Evolutionary conservation across 441 rosid species (phyloP).

Genomic region (Adansonia gregorii): DNA sequence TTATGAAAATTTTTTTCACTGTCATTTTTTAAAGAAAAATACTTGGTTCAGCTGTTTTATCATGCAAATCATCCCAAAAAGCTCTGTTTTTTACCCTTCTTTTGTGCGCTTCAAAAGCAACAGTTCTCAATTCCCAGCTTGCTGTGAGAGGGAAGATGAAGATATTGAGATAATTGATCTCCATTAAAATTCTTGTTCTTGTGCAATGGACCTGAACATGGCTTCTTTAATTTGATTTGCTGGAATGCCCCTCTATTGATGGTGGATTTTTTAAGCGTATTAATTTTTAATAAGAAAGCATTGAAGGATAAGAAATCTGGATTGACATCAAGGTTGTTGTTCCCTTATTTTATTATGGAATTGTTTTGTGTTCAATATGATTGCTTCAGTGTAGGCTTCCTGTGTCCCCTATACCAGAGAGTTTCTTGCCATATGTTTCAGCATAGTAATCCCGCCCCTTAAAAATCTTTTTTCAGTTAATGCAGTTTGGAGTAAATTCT

Average conservation of each 20-base stretch:
- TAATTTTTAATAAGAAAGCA: not conserved
- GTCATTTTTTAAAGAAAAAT: no score
- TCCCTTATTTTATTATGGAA: not conserved
- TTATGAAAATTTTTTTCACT: no score
- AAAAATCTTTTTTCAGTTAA: not conserved
- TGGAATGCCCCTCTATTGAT: not conserved
- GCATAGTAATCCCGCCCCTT: not conserved
- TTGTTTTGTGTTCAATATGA: not conserved
- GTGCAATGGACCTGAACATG: not conserved
- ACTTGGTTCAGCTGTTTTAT: not conserved
- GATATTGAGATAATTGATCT: not conserved
- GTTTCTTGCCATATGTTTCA: not conserved
- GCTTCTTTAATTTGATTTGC: not conserved
- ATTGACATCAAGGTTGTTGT: not conserved
- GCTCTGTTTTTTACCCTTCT: not conserved
- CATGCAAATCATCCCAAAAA: not conserved
- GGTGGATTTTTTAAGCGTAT: not conserved
- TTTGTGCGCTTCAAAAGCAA: not conserved
- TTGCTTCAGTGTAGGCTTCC: slow-evolving; percentile 6
- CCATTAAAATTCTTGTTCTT: not conserved
- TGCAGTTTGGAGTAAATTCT: not conserved
- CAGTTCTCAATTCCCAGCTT: not conserved
- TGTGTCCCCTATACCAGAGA: slow-evolving; percentile 2
- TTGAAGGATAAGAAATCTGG: not conserved
- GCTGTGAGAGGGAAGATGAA: not conserved